A percentile compares a stretch with the other conserved stretches of the same genome.
Evolutionary conservation across 2,329 filamentous ascomycete genomes (phyloP).

Genomic region (Fusarium nodosum): DNA sequence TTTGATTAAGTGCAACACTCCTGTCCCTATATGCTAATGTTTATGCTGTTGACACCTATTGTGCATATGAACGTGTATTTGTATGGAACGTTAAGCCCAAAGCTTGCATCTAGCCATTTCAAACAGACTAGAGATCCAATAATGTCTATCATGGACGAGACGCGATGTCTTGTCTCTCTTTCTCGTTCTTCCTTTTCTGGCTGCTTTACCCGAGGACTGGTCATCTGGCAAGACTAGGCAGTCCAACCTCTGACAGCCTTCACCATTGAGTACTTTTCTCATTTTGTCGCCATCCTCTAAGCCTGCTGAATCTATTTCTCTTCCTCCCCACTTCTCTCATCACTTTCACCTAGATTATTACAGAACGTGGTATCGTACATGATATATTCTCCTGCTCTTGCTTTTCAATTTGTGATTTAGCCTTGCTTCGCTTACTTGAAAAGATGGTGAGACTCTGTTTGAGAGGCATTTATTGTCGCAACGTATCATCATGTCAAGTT

Average conservation of each 20-base stretch:
- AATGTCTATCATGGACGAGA: constrained; percentile 38
- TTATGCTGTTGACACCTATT: constrained; percentile 33
- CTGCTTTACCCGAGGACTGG: constrained; percentile 7
- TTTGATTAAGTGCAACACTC: constrained; percentile 22
- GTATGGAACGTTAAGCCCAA: constrained; percentile 42
- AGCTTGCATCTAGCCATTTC: constrained; percentile 28
- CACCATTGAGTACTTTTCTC: constrained; percentile 13
- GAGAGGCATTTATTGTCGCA: constrained; percentile 1
- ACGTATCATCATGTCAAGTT: constrained; percentile 1
- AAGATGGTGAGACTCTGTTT: constrained; percentile 6
- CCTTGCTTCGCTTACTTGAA: constrained; percentile 6
- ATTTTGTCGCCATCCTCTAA: constrained; percentile 17
- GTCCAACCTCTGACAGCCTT: not conserved
- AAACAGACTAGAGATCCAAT: constrained; percentile 41
- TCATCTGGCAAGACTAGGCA: constrained; percentile 7
- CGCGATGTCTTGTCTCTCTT: constrained; percentile 10
- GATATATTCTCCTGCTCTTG: constrained; percentile 24
- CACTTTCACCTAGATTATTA: constrained; percentile 46
- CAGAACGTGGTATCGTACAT: constrained; percentile 49
- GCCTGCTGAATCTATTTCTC: constrained; percentile 33
- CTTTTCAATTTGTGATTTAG: constrained; percentile 19
- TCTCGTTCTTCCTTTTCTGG: constrained; percentile 21
- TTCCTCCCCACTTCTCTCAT: constrained; percentile 12
- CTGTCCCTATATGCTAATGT: constrained; percentile 27
- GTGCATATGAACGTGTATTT: constrained; percentile 36